phyloP scores from a whole-genome alignment of 495 filamentous ascomycete genomes.

The Neohortaea acidophila region DNA sequence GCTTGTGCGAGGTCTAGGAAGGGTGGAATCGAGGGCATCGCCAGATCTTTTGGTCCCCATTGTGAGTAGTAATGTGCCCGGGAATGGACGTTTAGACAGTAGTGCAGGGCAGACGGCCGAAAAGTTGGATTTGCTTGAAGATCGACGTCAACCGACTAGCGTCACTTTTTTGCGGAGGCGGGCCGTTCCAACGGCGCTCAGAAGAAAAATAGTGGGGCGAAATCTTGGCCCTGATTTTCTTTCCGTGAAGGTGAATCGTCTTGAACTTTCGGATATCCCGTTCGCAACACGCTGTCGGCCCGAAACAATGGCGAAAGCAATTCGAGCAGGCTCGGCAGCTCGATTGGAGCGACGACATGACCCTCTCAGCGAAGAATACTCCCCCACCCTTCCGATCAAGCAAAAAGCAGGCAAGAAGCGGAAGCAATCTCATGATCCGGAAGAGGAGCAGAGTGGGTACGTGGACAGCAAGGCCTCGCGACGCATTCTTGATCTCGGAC shows the following conservation, averaged over 20 bases:
- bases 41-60: slow-evolving; percentile 1
- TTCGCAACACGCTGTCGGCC: too few species aligned
- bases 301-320: slow-evolving; percentile 13
- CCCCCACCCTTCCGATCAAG: slow-evolving; percentile 22
- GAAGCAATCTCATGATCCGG: slow-evolving; percentile 27
- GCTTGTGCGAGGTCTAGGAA: neutral
- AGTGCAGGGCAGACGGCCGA: neutral
- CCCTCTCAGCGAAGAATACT: slow-evolving; percentile 30
- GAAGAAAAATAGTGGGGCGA: slow-evolving; percentile 2
- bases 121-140: neutral
- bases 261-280: too few species aligned
- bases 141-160: too few species aligned
- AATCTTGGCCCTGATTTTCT: slow-evolving; percentile 8
- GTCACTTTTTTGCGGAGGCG: slow-evolving; percentile 1
- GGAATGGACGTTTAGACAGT: too few species aligned
- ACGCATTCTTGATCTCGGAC: slow-evolving; percentile 76
- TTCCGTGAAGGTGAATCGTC: too few species aligned
- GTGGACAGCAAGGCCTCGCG: slow-evolving; percentile 75
- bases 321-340: slow-evolving; percentile 5
- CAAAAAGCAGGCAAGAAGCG: slow-evolving; percentile 27
- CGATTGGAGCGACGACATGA: slow-evolving; percentile 22
- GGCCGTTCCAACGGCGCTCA: neutral
- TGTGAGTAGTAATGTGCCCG: too few species aligned
- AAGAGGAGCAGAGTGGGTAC: slow-evolving; percentile 48
- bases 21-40: neutral